A percentile compares a stretch with the other conserved stretches of the same genome.
Conservation (phyloP, 1,139 yeast species). For the Suhomyces taliae region DNA sequence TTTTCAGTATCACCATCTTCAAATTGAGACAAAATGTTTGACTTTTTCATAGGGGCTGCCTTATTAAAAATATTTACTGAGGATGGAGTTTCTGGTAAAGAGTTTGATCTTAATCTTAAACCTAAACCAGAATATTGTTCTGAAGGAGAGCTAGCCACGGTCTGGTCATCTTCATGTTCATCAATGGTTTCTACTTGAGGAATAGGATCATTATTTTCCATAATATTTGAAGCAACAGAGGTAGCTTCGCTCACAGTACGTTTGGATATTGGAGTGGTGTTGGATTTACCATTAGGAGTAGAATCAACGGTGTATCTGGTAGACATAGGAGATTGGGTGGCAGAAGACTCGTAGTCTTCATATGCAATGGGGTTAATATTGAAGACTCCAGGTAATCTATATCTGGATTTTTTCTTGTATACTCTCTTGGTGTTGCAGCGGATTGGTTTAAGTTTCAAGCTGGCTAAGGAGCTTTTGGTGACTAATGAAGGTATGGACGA, state of each 20-base stretch:
- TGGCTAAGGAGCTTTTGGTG: conserved; percentile 33
- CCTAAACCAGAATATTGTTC: conserved; percentile 7
- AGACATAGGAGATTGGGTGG: conserved; percentile 5
- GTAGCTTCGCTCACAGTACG: not conserved
- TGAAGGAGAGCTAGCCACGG: conserved; percentile 18
- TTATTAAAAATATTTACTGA: conserved; percentile 1
- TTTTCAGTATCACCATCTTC: conserved; percentile 18
- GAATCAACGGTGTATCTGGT: not conserved
- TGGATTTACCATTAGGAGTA: not conserved
- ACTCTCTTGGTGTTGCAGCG: conserved; percentile 31
- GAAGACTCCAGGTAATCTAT: conserved; percentile 41
- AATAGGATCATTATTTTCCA: conserved; percentile 6
- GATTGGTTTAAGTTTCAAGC: conserved; percentile 42
- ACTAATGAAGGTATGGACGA: conserved; percentile 1
- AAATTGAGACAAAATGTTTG: conserved; percentile 5
- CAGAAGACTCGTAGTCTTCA: conserved; percentile 10
- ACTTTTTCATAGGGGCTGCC: conserved; percentile 2
- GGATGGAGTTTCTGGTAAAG: conserved; percentile 23
- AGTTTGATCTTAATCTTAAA: conserved; percentile 20
- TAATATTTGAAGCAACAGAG: conserved; percentile 9
- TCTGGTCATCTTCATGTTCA: conserved; percentile 7
- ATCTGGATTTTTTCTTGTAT: conserved; percentile 42
- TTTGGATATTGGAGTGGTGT: not conserved
- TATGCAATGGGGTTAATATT: conserved; percentile 37
- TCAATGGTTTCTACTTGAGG: not conserved